Base-by-base conservation (phyloP, 352 stramenopile genomes). In the Plasmopara halstedii region DNA sequence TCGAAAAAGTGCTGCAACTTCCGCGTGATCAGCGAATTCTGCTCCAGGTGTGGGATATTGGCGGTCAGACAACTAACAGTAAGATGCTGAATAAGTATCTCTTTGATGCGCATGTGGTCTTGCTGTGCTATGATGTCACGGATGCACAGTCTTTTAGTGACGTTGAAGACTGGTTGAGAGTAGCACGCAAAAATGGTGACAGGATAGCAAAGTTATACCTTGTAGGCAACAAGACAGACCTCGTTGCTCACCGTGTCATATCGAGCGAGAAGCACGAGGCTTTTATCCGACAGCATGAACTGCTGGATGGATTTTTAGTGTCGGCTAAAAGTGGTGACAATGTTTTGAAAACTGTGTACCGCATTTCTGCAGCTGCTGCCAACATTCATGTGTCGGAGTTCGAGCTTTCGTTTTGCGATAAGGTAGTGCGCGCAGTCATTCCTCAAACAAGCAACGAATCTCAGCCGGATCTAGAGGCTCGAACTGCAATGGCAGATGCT, bases 1-100 rank as follows among this genome's bases (percentile, higher is more conserved):
- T 79, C 50, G 79, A 94, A 62, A 93, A 93, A 56, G 85, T 80
- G 48, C 66, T 94, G 11, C 52, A 74, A 25, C 70, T 93, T 11
- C 66, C 77, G n/a, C 70, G 76, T 6, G 76, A 88, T 50, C 65
- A 89, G 52, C 62, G 69, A 0, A 69, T 87, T 20, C 70, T 89
- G 34, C 62, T 94, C 17, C 78, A 94, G 48, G 71, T 95, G 6
- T 94, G 82, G 81, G 85, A 95, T 64, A 94, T 94, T 39, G 85
- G 83, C 14, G 82, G 83, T 7, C 85, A 95, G 53, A 91, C 67
- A n/a, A 88, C 89, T 49, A 77, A 72, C 56, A 93, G 82, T 59
- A 88, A 84, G 47, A 95, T 94, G 81, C 56, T 94, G 37, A 56
- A 46, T 53, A 94, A 92, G 54, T 93, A 94, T 56, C 50, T 94